Base-by-base conservation (phyloP, 2,329 filamentous ascomycete species). In the Colletotrichum costaricense region DNA sequence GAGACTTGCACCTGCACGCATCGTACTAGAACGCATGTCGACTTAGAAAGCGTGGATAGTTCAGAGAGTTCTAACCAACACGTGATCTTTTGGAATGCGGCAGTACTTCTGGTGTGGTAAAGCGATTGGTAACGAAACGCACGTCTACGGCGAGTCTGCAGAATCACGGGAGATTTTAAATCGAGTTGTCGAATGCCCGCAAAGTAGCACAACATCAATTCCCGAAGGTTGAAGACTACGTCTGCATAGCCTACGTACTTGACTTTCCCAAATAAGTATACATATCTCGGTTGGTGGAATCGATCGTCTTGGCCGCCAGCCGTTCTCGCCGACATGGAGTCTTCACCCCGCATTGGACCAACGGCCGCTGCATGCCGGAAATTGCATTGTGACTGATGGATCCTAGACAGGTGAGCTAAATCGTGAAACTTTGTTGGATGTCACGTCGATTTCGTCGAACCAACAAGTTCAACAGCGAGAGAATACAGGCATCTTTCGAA, bases 21-120 rank as follows among this genome's bases (percentile, higher is more conserved):
- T 57, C 35, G 62, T 63, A 55, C 33, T 58, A 33, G 14, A 30
- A 24, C 35, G 66, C 60, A 73, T 69, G n/a, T 49, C 30, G 35
- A 26, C 28, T 14, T 24, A 49, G 46, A 54, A 22, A 49, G 26
- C 5, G 67, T 5, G 16, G 3, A 26, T 24, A 5, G 8, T 6
- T 38, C 8, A 19, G 16, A 14, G 19, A 38, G n/a, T 9, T 3
- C 19, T 24, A 14, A 28, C 24, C 4, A 35, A 52, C n/a, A 38
- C 9, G 26, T 63, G 49, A 16, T 46, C 38, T 11, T 22, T 14
- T 8, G n/a, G 24, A 38, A 56, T 58, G 62, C 30, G 11, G 35
- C 54, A 59, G 12, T 66, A 28, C 28, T 11, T 16, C 49, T 30
- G 4, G 33, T 38, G 30, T 59, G 38, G n/a, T 35, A 24, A 30